Conservation (phyloP, 768 basidiomycete species). For the Leccinum incarnatum region DNA sequence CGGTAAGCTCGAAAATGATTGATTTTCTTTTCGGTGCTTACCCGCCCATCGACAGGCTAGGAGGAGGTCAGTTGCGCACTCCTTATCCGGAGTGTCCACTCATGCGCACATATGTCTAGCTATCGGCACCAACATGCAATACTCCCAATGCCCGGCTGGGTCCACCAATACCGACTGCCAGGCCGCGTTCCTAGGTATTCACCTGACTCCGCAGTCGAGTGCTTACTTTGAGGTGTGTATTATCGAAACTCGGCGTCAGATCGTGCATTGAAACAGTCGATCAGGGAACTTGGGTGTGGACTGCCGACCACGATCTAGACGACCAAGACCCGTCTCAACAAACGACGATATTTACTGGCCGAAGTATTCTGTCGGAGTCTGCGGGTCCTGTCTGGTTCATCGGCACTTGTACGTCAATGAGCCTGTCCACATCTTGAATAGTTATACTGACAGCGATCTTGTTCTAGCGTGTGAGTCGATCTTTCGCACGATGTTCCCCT, state of each 20-base stretch:
- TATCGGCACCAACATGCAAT: conserved; percentile 52
- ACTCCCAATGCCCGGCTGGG: conserved; percentile 41
- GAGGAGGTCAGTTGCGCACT: conserved; percentile 19
- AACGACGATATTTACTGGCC: conserved; percentile 57
- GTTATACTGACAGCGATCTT: not conserved
- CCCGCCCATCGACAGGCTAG: conserved; percentile 16
- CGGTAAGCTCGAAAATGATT: conserved; percentile 14
- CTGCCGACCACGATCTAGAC: conserved; percentile 65
- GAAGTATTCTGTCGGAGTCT: conserved; percentile 73
- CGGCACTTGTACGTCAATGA: conserved; percentile 46
- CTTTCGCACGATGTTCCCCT: not conserved
- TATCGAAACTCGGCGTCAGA: not conserved
- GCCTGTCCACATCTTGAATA: not conserved
- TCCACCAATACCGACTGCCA: conserved; percentile 45
- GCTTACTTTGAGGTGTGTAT: conserved; percentile 59
- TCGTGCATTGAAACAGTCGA: not conserved
- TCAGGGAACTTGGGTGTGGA: conserved; percentile 78
- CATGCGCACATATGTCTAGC: conserved; percentile 29
- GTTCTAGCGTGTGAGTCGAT: conserved; percentile 20
- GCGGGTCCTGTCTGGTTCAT: conserved; percentile 81
- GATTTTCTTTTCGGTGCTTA: not conserved
- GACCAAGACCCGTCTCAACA: conserved; percentile 46
- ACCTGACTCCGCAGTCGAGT: conserved; percentile 51
- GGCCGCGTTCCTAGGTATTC: conserved; percentile 64
- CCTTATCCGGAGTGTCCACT: not conserved